Evolutionary conservation across 2,329 filamentous ascomycete genomes (phyloP).

Genomic region (Rutstroemia sp.): DNA sequence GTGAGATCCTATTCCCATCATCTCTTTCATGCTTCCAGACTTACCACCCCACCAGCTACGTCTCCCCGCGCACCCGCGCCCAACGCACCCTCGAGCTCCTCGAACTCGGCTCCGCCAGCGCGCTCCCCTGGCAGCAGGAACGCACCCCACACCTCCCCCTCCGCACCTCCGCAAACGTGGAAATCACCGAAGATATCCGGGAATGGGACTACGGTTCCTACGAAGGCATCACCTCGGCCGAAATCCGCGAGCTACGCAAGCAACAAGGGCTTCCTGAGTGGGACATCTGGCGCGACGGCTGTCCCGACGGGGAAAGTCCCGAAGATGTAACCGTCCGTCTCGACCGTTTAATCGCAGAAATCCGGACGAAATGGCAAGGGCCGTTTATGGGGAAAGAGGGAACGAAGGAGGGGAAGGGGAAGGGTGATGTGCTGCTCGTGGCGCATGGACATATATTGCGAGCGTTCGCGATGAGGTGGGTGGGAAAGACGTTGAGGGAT

Average conservation of each 20-base stretch:
- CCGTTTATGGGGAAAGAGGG: constrained; percentile 48
- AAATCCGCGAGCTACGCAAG: constrained; percentile 55
- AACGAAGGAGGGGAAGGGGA: constrained; percentile 31
- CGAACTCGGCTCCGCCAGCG: constrained; percentile 60
- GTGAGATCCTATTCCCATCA: constrained; percentile 38
- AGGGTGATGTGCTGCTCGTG: constrained; percentile 64
- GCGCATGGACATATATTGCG: constrained; percentile 87
- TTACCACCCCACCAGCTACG: constrained; percentile 49
- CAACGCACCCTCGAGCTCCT: constrained; percentile 88
- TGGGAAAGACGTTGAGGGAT: constrained; percentile 62
- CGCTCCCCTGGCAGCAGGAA: constrained; percentile 62
- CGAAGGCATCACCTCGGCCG: constrained; percentile 66
- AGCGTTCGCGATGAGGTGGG: constrained; percentile 84
- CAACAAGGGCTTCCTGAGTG: constrained; percentile 42
- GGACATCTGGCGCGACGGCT: constrained; percentile 90
- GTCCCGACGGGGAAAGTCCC: constrained; percentile 66
- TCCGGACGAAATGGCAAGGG: constrained; percentile 54
- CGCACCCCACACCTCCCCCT: constrained; percentile 34
- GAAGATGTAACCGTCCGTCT: constrained; percentile 64
- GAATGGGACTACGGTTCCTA: constrained; percentile 77
- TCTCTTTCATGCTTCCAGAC: neutral
- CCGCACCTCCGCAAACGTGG: constrained; percentile 51
- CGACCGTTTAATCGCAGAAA: constrained; percentile 68
- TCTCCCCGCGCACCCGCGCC: constrained; percentile 77
- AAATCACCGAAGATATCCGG: constrained; percentile 64